Conservation (phyloP, 2,329 filamentous ascomycete genomes). For the Diaporthe batatas region DNA sequence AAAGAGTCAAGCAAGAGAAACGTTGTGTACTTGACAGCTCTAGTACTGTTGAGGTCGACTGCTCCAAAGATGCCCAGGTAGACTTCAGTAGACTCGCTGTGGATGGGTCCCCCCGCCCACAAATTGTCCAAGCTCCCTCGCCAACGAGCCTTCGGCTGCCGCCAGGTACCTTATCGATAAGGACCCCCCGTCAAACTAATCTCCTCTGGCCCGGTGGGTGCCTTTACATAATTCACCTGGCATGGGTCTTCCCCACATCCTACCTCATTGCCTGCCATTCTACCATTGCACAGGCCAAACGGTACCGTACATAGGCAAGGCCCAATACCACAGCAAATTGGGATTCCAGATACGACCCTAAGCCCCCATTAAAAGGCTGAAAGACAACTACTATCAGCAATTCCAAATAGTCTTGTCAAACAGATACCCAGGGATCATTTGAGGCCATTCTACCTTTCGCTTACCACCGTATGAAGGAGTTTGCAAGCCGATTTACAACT, state of each 20-base stretch:
- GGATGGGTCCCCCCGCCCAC: constrained; percentile 19
- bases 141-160: background rate
- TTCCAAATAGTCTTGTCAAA: too few species aligned
- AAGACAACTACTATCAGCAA: too few species aligned
- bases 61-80: constrained; percentile 14
- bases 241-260: constrained; percentile 27
- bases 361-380: too few species aligned
- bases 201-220: background rate
- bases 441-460: too few species aligned
- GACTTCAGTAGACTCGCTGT: background rate
- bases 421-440: too few species aligned
- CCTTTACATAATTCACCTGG: constrained; percentile 5
- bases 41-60: background rate
- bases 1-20: too few species aligned
- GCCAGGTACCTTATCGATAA: constrained; percentile 17
- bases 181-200: background rate
- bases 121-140: constrained; percentile 27
- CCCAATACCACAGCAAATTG: too few species aligned
- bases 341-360: too few species aligned
- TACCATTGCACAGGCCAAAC: background rate
- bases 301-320: too few species aligned
- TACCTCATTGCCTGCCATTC: background rate
- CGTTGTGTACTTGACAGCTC: too few species aligned
- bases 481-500: too few species aligned
- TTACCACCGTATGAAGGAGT: too few species aligned